Conservation (phyloP, 805 yeast genomes). For the Candida hispaniensis region DNA sequence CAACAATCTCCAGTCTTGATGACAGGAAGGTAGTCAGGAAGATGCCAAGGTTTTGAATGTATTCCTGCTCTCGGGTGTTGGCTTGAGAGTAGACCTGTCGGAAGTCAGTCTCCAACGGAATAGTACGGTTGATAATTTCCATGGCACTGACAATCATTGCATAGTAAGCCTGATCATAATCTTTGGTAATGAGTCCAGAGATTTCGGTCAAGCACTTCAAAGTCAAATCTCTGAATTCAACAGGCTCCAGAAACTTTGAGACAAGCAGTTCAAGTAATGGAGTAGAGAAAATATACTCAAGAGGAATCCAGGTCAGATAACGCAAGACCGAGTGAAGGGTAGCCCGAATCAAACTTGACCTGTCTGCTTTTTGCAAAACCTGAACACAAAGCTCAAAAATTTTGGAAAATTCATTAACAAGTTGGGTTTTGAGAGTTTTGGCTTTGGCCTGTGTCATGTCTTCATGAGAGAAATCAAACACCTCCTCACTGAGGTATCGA, state of each 20-base stretch:
- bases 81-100: slow-evolving; percentile 63
- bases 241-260: slow-evolving; percentile 63
- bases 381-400: slow-evolving; percentile 89
- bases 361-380: slow-evolving; percentile 80
- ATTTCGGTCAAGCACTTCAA: slow-evolving; percentile 91
- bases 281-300: slow-evolving; percentile 82
- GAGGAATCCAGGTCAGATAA: slow-evolving; percentile 91
- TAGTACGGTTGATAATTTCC: slow-evolving; percentile 53
- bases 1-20: slow-evolving; percentile 55
- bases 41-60: slow-evolving; percentile 90
- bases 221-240: slow-evolving; percentile 71
- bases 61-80: slow-evolving; percentile 76
- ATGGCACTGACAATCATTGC: slow-evolving; percentile 61
- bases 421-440: slow-evolving; percentile 63
- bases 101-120: slow-evolving; percentile 67
- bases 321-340: slow-evolving; percentile 73
- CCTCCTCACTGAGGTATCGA: slow-evolving; percentile 85
- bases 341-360: slow-evolving; percentile 71
- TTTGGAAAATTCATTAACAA: slow-evolving; percentile 85
- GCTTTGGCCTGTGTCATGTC: slow-evolving; percentile 96
- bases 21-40: slow-evolving; percentile 75
- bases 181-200: slow-evolving; percentile 51
- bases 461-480: slow-evolving; percentile 89
- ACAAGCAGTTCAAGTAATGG: slow-evolving; percentile 62
- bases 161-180: slow-evolving; percentile 46